These are phyloP conservation scores for Paracoccidioides lutzii DNA, from an alignment of 2,329 filamentous ascomycete species.

Conservation along the genomic window DNA sequence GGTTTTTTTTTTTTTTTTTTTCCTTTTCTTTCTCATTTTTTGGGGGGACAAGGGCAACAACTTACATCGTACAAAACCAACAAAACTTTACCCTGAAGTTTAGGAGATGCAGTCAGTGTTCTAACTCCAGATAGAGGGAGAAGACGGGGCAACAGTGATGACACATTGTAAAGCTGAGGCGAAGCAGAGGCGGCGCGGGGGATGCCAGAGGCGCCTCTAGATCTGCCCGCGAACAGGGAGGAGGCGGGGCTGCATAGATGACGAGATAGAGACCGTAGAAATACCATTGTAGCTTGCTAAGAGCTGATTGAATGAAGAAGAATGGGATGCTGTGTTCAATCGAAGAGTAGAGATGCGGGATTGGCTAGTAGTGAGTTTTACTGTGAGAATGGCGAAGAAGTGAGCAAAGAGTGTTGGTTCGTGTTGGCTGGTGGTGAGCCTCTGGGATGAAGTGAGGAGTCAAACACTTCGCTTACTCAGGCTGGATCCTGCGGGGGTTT, in stretches of 20 bases:
- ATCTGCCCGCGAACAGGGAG: slow-evolving; percentile 34
- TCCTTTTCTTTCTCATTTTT: background rate
- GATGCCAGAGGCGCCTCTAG: slow-evolving; percentile 13
- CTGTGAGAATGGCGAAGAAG: no score
- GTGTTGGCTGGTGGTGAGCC: no score
- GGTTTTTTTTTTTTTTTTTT: no score
- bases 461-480: no score
- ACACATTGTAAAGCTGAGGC: slow-evolving; percentile 3
- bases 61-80: slow-evolving; percentile 83
- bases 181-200: slow-evolving; percentile 20
- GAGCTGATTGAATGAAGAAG: background rate
- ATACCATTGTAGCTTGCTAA: slow-evolving; percentile 41
- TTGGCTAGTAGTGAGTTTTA: no score
- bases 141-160: slow-evolving; percentile 27
- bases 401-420: no score
- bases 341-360: no score
- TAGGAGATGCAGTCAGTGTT: slow-evolving; percentile 52
- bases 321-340: background rate
- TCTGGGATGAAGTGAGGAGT: no score
- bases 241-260: slow-evolving; percentile 42
- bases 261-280: slow-evolving; percentile 49
- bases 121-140: slow-evolving; percentile 39
- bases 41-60: slow-evolving; percentile 12
- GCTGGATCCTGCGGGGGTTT: no score
- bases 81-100: slow-evolving; percentile 86